Percentiles rank a stretch among this genome's conserved stretches.
These are phyloP conservation scores for Ambrosiella cleistominuta DNA, from an alignment of 2,329 filamentous ascomycete species.

Conservation along the genomic window DNA sequence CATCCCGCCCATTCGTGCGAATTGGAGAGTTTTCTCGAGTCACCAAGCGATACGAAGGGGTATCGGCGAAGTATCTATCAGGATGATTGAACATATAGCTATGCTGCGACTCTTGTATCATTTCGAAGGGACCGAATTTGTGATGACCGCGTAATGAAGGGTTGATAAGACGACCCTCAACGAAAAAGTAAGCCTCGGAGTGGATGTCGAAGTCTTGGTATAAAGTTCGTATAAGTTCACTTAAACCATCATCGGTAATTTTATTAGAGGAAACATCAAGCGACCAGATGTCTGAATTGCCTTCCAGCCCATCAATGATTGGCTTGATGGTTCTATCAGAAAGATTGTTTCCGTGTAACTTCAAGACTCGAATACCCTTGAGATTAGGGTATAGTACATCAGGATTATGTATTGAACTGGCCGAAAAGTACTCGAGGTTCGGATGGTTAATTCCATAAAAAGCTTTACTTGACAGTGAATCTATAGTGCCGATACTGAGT, in stretches of 20 bases:
- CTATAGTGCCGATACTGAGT: too few relatives aligned
- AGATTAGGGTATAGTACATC: conserved; percentile 28
- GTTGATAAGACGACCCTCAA: conserved; percentile 28
- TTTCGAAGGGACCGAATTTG: conserved; percentile 25
- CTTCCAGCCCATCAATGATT: conserved; percentile 17
- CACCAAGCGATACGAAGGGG: conserved; percentile 24
- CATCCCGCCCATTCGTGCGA: conserved; percentile 19
- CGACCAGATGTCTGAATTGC: conserved; percentile 32
- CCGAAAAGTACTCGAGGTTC: conserved; percentile 26
- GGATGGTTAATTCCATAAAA: conserved; percentile 4
- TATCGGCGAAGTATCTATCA: conserved; percentile 30
- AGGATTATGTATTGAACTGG: conserved; percentile 33
- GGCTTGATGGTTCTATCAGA: conserved; percentile 22
- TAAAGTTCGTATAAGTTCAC: not conserved
- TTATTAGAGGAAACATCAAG: conserved; percentile 36
- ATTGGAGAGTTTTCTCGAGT: conserved; percentile 3
- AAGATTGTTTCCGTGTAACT: conserved; percentile 29
- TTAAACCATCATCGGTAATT: conserved; percentile 26
- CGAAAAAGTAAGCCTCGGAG: conserved; percentile 20
- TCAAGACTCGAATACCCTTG: conserved; percentile 33
- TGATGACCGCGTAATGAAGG: conserved; percentile 18
- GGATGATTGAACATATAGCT: conserved; percentile 29
- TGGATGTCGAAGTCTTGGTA: conserved; percentile 7
- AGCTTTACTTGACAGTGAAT: too few relatives aligned
- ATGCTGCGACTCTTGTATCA: conserved; percentile 29